Evolutionary conservation across 768 basidiomycete species (phyloP).

Genomic region (Termitomyces sp.): DNA sequence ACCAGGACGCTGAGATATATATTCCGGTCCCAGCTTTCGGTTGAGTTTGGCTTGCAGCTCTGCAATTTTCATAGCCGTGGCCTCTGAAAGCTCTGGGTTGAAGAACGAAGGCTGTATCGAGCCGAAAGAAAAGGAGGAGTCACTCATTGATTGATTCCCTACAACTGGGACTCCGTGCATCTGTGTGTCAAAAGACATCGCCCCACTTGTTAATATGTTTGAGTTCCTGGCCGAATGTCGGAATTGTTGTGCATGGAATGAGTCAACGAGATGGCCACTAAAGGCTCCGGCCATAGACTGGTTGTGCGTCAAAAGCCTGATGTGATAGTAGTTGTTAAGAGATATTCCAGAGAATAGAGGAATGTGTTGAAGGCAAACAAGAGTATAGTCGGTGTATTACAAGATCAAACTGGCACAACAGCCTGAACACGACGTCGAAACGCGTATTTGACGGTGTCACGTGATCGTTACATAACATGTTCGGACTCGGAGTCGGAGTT

Average conservation of each 20-base stretch:
- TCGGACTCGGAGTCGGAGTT: too few species aligned
- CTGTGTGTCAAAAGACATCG: slow-evolving; percentile 57
- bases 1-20: slow-evolving; percentile 83
- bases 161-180: slow-evolving; percentile 48
- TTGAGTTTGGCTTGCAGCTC: slow-evolving; percentile 77
- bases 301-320: not conserved
- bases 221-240: slow-evolving; percentile 19
- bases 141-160: slow-evolving; percentile 18
- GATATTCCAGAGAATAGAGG: not conserved
- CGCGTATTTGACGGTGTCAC: too few species aligned
- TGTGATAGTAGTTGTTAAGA: not conserved
- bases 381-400: too few species aligned
- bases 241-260: slow-evolving; percentile 33
- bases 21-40: slow-evolving; percentile 92
- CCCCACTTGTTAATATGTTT: slow-evolving; percentile 43
- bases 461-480: too few species aligned
- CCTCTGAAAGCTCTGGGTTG: slow-evolving; percentile 47
- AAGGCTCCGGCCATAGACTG: slow-evolving; percentile 53
- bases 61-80: slow-evolving; percentile 64
- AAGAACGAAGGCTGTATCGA: slow-evolving; percentile 29
- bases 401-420: too few species aligned
- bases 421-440: too few species aligned
- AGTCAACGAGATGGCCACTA: slow-evolving; percentile 55
- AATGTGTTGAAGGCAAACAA: not conserved
- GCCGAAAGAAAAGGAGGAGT: slow-evolving; percentile 24